Percentiles rank a stretch among this genome's conserved stretches.
phyloP scores from a whole-genome alignment of 805 yeast species.

The Torulaspora microellipsoides region DNA sequence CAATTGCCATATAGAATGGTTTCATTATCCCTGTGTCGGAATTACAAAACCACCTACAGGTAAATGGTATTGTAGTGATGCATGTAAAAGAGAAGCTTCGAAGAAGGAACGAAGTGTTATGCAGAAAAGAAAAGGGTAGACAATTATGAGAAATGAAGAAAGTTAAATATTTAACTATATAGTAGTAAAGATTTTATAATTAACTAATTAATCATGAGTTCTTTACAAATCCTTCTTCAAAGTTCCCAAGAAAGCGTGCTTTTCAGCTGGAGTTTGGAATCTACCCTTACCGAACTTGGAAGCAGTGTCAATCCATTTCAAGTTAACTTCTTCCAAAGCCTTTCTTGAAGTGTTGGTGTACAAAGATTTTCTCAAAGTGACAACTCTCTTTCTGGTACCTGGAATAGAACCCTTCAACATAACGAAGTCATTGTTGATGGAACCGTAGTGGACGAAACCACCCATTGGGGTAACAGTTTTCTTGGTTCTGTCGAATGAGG shows the following conservation, averaged over 20 bases:
- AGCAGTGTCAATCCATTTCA: conserved; percentile 99
- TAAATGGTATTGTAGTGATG: conserved; percentile 70
- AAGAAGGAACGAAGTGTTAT: not conserved
- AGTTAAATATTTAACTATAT: not conserved
- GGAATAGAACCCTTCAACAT: conserved; percentile 98
- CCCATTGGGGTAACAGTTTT: conserved; percentile 99
- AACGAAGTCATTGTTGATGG: conserved; percentile 94
- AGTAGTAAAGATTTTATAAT: not conserved
- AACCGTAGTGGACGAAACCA: conserved; percentile 99
- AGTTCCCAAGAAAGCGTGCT: conserved; percentile 99
- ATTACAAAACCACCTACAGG: conserved; percentile 55
- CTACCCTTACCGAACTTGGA: conserved; percentile 99
- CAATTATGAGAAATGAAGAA: conserved; percentile 1
- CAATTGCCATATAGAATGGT: conserved; percentile 72
- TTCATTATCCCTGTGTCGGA: conserved; percentile 75
- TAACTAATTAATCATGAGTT: not conserved
- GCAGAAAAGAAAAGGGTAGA: conserved; percentile 7
- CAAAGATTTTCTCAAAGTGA: conserved; percentile 97
- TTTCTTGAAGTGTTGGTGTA: conserved; percentile 97
- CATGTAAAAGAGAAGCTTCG: conserved; percentile 11
- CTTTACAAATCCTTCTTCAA: conserved; percentile 92
- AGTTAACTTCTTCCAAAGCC: conserved; percentile 92
- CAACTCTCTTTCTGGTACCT: conserved; percentile 99
- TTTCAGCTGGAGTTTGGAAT: conserved; percentile 99
- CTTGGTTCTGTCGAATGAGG: conserved; percentile 98